Evolutionary conservation across 345 rosid genomes (phyloP).

Genomic region (Brassica carinata): DNA sequence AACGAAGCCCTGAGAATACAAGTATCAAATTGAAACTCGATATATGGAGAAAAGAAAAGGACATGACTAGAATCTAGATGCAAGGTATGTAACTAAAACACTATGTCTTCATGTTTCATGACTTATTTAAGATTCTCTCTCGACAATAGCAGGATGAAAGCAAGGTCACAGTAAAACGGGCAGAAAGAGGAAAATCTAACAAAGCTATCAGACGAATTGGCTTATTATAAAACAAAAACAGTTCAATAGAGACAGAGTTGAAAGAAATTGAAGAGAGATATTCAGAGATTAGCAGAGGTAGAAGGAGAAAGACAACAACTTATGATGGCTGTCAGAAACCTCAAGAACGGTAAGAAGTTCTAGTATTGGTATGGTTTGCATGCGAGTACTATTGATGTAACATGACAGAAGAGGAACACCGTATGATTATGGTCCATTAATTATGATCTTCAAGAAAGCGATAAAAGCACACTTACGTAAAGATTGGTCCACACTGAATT

Average conservation of each 20-base stretch:
- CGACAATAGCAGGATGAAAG: constrained; percentile 39
- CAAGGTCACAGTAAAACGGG: constrained; percentile 37
- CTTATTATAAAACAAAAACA: constrained; percentile 60
- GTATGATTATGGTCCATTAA: background rate
- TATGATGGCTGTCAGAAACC: constrained; percentile 78
- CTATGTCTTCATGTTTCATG: background rate
- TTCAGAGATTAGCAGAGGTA: constrained; percentile 86
- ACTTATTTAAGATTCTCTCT: constrained; percentile 1
- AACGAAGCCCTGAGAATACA: constrained; percentile 60
- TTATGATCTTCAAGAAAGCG: constrained; percentile 7
- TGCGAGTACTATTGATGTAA: constrained; percentile 30
- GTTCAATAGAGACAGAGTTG: constrained; percentile 73
- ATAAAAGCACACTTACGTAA: constrained; percentile 11
- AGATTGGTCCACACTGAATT: background rate
- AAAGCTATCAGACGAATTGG: constrained; percentile 52
- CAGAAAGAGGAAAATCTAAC: constrained; percentile 38
- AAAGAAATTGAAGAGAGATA: constrained; percentile 94
- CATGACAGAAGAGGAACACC: constrained; percentile 3
- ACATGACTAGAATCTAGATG: constrained; percentile 37
- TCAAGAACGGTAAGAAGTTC: constrained; percentile 69
- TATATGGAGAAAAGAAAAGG: constrained; percentile 55
- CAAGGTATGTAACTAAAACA: constrained; percentile 40
- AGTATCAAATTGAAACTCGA: constrained; percentile 52
- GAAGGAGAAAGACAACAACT: constrained; percentile 95
- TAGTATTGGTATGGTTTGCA: constrained; percentile 38